Conservation (phyloP, 2,329 filamentous ascomycete genomes). For the Calonectria pteridis region DNA sequence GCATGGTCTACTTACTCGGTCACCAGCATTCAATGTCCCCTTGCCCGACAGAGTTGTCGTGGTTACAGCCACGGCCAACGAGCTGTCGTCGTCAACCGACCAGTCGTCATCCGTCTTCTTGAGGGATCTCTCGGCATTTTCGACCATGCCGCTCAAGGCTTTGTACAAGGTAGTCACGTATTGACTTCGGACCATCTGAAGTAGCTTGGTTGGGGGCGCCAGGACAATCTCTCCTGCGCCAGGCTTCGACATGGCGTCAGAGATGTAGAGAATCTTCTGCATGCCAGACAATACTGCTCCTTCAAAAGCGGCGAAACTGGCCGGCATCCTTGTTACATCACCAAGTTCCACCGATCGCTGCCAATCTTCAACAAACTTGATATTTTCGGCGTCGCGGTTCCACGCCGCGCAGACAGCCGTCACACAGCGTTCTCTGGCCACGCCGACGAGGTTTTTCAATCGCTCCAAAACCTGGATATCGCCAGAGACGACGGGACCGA, state of each 20-base stretch:
- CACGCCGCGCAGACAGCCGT: constrained; percentile 89
- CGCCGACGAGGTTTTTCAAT: constrained; percentile 80
- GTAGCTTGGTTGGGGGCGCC: constrained; percentile 85
- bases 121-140: constrained; percentile 86
- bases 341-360: constrained; percentile 82
- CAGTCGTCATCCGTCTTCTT: constrained; percentile 74
- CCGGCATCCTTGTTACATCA: constrained; percentile 92
- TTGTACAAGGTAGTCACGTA: constrained; percentile 97
- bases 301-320: constrained; percentile 87
- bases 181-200: constrained; percentile 91
- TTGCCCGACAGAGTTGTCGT: constrained; percentile 55
- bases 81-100: constrained; percentile 62
- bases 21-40: constrained; percentile 66
- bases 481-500: constrained; percentile 73
- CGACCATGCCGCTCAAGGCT: constrained; percentile 93
- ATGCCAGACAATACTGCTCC: constrained; percentile 84
- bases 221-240: constrained; percentile 82
- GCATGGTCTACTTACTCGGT: constrained; percentile 60
- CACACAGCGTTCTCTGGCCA: constrained; percentile 86
- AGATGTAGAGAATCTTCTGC: constrained; percentile 96
- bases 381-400: constrained; percentile 93
- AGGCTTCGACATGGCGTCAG: constrained; percentile 83
- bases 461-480: constrained; percentile 74
- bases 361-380: constrained; percentile 95
- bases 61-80: constrained; percentile 49